Evolutionary conservation across 2,329 filamentous ascomycete genomes (phyloP).

Genomic region (Scedosporium apiospermum): DNA sequence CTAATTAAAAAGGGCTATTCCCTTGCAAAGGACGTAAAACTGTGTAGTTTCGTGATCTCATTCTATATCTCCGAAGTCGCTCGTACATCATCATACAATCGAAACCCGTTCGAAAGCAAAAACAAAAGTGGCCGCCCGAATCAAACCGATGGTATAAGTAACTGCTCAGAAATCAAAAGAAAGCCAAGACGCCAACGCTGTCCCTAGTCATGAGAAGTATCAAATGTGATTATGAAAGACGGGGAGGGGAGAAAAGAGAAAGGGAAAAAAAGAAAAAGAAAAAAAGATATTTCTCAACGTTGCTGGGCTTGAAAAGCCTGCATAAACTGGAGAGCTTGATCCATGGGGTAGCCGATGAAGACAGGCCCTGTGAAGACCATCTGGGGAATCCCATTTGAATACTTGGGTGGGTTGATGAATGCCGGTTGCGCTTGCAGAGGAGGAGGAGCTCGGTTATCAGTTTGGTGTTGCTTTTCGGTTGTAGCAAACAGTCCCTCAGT

Average conservation of each 20-base stretch:
- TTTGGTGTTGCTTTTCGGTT: not conserved
- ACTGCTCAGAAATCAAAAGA: not conserved
- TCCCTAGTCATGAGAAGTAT: not conserved
- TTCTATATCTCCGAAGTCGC: not conserved
- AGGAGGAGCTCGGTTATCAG: conserved; percentile 9
- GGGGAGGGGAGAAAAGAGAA: not conserved
- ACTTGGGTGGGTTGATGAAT: not conserved
- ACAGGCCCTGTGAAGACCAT: conserved; percentile 90
- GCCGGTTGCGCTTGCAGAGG: conserved; percentile 12
- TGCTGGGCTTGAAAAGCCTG: conserved; percentile 38
- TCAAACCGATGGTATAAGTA: conserved; percentile 2
- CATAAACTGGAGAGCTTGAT: conserved; percentile 70
- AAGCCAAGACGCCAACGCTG: conserved; percentile 3
- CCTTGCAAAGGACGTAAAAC: not conserved
- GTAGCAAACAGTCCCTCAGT: not conserved
- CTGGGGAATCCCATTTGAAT: conserved; percentile 35
- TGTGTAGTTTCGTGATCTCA: not conserved
- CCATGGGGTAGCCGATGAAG: conserved; percentile 82
- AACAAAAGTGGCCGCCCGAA: not conserved
- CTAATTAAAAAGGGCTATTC: not conserved
- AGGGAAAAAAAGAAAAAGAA: conserved; percentile 4
- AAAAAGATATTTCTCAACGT: conserved; percentile 14
- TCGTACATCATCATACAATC: not conserved
- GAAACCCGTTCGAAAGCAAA: not conserved
- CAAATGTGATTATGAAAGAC: conserved; percentile 7